These are phyloP conservation scores for Ustilago tritici DNA, from an alignment of 1,284 basidiomycete species.

Conservation along the genomic window DNA sequence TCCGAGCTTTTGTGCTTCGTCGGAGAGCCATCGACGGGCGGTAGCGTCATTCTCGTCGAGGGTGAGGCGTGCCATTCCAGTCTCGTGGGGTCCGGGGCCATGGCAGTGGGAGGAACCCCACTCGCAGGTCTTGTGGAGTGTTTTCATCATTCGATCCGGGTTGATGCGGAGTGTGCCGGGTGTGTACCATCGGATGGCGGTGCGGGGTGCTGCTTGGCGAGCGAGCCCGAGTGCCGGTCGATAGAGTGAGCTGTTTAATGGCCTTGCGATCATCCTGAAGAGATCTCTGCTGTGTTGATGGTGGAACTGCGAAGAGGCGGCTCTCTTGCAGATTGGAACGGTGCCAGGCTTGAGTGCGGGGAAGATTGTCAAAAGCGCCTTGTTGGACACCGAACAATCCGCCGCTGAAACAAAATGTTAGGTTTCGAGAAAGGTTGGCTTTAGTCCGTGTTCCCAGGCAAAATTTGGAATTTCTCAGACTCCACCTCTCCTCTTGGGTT, in stretches of 20 bases:
- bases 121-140: constrained; percentile 65
- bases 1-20: constrained; percentile 60
- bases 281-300: not conserved
- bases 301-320: not conserved
- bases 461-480: constrained; percentile 30
- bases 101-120: constrained; percentile 55
- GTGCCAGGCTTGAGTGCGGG: not conserved
- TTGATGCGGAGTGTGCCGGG: constrained; percentile 49
- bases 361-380: constrained; percentile 4
- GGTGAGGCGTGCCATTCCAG: constrained; percentile 53
- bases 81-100: constrained; percentile 28
- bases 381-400: constrained; percentile 23
- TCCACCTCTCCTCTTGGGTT: constrained; percentile 11
- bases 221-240: not conserved
- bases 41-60: constrained; percentile 63
- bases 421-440: not conserved
- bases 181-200: constrained; percentile 20
- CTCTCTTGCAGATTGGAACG: not conserved
- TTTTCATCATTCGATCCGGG: constrained; percentile 57
- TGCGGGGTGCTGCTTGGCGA: not conserved
- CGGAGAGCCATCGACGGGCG: constrained; percentile 65
- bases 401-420: constrained; percentile 23
- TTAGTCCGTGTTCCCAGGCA: constrained; percentile 25
- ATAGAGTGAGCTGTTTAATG: not conserved
- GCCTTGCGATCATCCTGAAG: not conserved